A percentile compares a stretch with the other conserved stretches of the same genome.
These are phyloP conservation scores for Yamadazyma sp. DNA, from an alignment of 805 yeast genomes.

Conservation along the genomic window DNA sequence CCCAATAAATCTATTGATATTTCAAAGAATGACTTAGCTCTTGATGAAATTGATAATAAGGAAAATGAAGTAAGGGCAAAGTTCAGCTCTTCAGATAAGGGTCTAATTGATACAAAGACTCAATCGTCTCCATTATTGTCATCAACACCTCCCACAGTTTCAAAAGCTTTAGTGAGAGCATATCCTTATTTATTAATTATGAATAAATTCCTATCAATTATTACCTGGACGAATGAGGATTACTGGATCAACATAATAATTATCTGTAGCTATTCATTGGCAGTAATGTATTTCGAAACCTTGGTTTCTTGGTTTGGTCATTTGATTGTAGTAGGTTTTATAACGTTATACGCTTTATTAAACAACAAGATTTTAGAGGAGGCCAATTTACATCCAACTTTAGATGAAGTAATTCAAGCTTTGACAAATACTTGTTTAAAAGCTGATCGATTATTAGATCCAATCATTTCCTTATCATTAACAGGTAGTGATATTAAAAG, in stretches of 20 bases:
- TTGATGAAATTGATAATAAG: not conserved
- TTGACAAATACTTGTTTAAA: slow-evolving; percentile 73
- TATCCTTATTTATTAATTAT: slow-evolving; percentile 81
- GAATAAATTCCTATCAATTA: slow-evolving; percentile 63
- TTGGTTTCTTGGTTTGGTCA: slow-evolving; percentile 82
- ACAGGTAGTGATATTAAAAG: slow-evolving; percentile 78
- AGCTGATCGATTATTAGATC: slow-evolving; percentile 73
- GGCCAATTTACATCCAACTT: slow-evolving; percentile 67
- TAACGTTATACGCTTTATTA: slow-evolving; percentile 58
- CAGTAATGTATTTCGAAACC: slow-evolving; percentile 75
- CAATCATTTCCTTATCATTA: slow-evolving; percentile 72
- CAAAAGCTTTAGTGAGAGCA: slow-evolving; percentile 75
- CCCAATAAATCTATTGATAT: not conserved
- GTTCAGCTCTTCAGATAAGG: slow-evolving; percentile 17
- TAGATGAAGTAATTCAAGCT: slow-evolving; percentile 80
- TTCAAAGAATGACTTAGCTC: not conserved
- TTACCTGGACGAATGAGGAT: slow-evolving; percentile 92
- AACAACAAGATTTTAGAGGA: slow-evolving; percentile 56
- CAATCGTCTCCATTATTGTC: slow-evolving; percentile 78
- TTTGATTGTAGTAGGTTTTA: slow-evolving; percentile 57
- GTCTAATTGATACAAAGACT: slow-evolving; percentile 23
- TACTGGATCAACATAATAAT: slow-evolving; percentile 69
- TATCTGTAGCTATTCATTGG: slow-evolving; percentile 50
- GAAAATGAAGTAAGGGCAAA: slow-evolving; percentile 26
- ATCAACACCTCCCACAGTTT: slow-evolving; percentile 87